Percentiles rank a stretch among this genome's conserved stretches.
Evolutionary conservation across 768 basidiomycete species (phyloP).

Genomic region (Leccinum incarnatum): DNA sequence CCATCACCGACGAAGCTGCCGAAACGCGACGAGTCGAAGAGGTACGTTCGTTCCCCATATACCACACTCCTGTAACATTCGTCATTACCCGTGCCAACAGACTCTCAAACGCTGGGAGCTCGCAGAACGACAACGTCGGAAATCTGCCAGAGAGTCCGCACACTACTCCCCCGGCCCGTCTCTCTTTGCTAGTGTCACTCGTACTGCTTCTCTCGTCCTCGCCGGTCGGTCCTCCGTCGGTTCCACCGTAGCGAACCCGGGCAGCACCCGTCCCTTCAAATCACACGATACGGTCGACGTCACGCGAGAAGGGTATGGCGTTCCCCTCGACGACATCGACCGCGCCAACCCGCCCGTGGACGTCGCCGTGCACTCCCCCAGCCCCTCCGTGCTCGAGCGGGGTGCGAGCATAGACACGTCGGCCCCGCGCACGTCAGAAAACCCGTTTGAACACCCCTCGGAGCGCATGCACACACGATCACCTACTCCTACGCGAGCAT

Average conservation of each 20-base stretch:
- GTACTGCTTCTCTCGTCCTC: slow-evolving; percentile 60
- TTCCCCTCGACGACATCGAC: slow-evolving; percentile 55
- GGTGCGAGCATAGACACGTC: slow-evolving; percentile 11
- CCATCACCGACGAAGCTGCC: slow-evolving; percentile 59
- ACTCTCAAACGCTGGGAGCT: slow-evolving; percentile 77
- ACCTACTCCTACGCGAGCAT: not conserved
- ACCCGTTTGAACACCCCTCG: slow-evolving; percentile 44
- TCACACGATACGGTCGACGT: slow-evolving; percentile 52
- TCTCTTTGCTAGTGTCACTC: slow-evolving; percentile 55
- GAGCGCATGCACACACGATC: slow-evolving; percentile 5
- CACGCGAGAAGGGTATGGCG: slow-evolving; percentile 27
- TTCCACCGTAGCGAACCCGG: slow-evolving; percentile 21
- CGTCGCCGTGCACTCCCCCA: slow-evolving; percentile 34
- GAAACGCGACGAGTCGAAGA: slow-evolving; percentile 72
- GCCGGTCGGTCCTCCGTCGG: slow-evolving; percentile 37
- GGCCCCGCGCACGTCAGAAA: slow-evolving; percentile 21
- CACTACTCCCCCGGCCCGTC: slow-evolving; percentile 34
- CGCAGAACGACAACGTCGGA: slow-evolving; percentile 73
- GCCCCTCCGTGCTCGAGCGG: slow-evolving; percentile 19
- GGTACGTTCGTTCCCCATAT: slow-evolving; percentile 40
- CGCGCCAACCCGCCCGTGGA: slow-evolving; percentile 34
- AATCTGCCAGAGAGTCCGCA: slow-evolving; percentile 61
- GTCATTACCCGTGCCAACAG: slow-evolving; percentile 35
- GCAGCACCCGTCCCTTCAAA: slow-evolving; percentile 43
- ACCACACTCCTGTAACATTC: not conserved